Base-by-base conservation (phyloP, 2,329 filamentous ascomycete genomes). In the Aspergillus carbonarius region DNA sequence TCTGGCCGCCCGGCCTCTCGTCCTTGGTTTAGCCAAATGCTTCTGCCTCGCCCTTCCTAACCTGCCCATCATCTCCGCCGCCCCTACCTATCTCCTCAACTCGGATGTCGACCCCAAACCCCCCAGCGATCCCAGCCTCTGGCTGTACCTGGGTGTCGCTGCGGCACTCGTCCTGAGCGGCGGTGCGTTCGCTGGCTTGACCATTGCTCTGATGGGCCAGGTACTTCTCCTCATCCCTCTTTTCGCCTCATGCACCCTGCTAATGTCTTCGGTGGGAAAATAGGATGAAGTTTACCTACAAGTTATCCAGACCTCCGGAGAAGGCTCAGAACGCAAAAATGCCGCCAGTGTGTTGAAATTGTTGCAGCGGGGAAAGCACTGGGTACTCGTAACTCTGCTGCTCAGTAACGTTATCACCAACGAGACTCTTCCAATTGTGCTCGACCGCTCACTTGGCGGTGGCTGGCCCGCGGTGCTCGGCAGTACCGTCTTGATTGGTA, bases 321-420 rank as follows among this genome's bases (percentile, higher is more conserved):
- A 91, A 75, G 92, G 89, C 56, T 82, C 87, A n/a, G 93, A 98
- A 77, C 88, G 88, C 70, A 91, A 87, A 71, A 92, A 97, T 72
- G 95, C 95, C 0, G 85, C 84, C 57, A 88, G 86, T 63, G 95
- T 99, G 10, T 83, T 95, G 66, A 83, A 86, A 44, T 81, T 99
- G 27, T 79, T 99, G 57, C 87, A 91, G 64, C 89, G 85, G 68
- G 95, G 95, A 68, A 99, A 99, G 75, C 95, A 99, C 76, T 99
- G 95, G 95, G 93, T 99, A 18, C 81, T 99, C 58, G 95, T 99
- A 55, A 98, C 95, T 2, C 80, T 99, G 25, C 84, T 99, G 7
- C 81, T 99, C 57, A 92, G 92, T 74, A 99, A 99, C 74, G 95
- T 99, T 71, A 96, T 99, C 69, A 96, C 96, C 65, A 98, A 99